Evolutionary conservation across 345 rosid species (phyloP).

Genomic region (Dimocarpus longan): DNA sequence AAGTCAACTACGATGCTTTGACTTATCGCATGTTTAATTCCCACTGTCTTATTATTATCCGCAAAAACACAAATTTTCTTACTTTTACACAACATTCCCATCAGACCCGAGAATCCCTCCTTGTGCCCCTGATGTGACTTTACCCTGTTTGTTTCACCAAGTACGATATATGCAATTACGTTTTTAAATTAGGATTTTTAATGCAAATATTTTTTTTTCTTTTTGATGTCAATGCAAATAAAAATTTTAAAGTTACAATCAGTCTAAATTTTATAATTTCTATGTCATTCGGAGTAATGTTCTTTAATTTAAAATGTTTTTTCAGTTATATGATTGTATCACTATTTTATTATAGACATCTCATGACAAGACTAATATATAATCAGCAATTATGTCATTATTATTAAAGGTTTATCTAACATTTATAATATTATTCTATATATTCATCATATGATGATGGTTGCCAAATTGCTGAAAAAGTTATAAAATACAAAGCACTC

Average conservation of each 20-base stretch:
- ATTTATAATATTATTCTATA: not conserved
- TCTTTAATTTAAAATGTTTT: not conserved
- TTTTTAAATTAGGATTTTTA: too few species aligned
- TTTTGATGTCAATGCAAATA: too few species aligned
- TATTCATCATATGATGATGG: not conserved
- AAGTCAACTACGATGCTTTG: not conserved
- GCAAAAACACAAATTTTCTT: not conserved
- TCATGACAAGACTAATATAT: not conserved
- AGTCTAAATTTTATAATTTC: too few species aligned
- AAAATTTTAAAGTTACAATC: too few species aligned
- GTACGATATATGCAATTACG: not conserved
- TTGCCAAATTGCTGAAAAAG: not conserved
- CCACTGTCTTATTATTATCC: too few species aligned
- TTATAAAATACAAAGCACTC: too few species aligned
- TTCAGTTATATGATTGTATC: not conserved
- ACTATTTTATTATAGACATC: not conserved
- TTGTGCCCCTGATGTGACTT: not conserved
- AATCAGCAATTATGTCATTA: not conserved
- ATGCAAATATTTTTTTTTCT: not conserved
- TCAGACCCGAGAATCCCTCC: not conserved
- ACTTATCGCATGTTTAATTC: not conserved
- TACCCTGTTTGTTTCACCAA: too few species aligned
- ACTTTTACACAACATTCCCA: conserved; percentile 1
- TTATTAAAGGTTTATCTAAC: not conserved
- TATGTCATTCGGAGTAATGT: too few species aligned